Base-by-base conservation (phyloP, 208 protist genomes). In the Leishmania tropica region DNA sequence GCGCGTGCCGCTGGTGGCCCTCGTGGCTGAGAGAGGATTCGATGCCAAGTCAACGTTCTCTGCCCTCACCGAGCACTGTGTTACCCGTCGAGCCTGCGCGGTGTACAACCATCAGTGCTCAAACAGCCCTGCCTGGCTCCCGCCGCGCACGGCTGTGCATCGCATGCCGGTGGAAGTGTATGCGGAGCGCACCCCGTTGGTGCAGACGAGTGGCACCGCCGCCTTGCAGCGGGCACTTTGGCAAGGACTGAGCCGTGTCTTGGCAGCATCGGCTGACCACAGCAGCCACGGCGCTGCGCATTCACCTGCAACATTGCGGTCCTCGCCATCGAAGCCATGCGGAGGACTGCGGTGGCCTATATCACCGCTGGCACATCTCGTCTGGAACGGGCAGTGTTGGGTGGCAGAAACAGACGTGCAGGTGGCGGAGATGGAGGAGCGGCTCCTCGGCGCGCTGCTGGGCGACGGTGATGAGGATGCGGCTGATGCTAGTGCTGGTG, bases 311-410 rank as follows among this genome's bases (percentile, higher is more conserved):
- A 28, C 65, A 11, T 11, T 4, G 65, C 62, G 4, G 62, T 8
- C 62, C 62, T 47, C 65, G 37, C 21, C 65, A 24, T 47, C 21
- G 65, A 17, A 31, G 21, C 24, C 37, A 47, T 8, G 15, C 24
- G 65, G 65, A n/a, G 37, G 21, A n/a, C 13, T 35, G 21, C 45
- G 28, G 47, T 54, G 40, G 40, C 17, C 24, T 28, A 24, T 40
- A 37, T 21, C 71, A 37, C 45, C 71, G 0, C 71, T 40, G 72
- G 19, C 19, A 2, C 81, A 85, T 28, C 47, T 71, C 64, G 11
- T 85, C 13, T 85, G 81, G 81, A 85, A 76, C 47, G 81, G 81
- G 15, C 28, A 8, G 31, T 51, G 51, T 47, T 85, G 81, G 81
- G 21, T 78, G 0, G 48, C 47, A 10, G 81, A 85, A 60, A 77